These are phyloP conservation scores for Taxillus chinensis DNA, from an alignment of 164 flowering plant genomes.

Conservation along the genomic window DNA sequence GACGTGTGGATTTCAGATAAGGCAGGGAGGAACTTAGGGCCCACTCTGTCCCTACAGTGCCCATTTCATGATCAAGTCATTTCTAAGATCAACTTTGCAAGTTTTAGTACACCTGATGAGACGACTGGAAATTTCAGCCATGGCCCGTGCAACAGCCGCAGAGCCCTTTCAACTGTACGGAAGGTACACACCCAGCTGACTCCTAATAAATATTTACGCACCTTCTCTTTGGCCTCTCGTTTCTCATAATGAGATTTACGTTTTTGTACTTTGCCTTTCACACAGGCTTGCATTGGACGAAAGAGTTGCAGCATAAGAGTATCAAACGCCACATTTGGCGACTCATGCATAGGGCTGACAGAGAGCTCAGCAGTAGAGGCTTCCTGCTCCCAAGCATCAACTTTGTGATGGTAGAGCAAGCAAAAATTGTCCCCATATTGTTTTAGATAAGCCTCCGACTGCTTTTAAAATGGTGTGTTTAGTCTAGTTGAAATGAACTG, in stretches of 20 bases:
- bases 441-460: neutral
- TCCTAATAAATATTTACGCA: neutral
- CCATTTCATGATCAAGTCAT: conserved; percentile 56
- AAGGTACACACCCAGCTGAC: conserved; percentile 32
- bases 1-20: conserved; percentile 48
- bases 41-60: conserved; percentile 56
- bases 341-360: conserved; percentile 53
- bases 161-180: conserved; percentile 51
- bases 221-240: neutral
- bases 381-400: conserved; percentile 8
- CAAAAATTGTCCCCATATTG: conserved; percentile 8
- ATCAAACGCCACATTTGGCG: conserved; percentile 54
- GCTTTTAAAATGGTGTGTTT: too few species aligned
- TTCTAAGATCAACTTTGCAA: conserved; percentile 79
- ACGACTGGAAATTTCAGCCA: conserved; percentile 68
- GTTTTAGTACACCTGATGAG: conserved; percentile 83
- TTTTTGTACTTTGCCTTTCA: neutral
- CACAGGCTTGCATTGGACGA: conserved; percentile 79
- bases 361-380: conserved; percentile 91
- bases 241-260: neutral
- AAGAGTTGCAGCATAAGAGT: conserved; percentile 64
- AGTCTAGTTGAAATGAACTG: too few species aligned
- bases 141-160: conserved; percentile 56
- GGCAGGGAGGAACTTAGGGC: conserved; percentile 26
- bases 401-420: conserved; percentile 2